Conservation (phyloP, 495 filamentous ascomycete genomes). For the Xanthoparmelia taractica region DNA sequence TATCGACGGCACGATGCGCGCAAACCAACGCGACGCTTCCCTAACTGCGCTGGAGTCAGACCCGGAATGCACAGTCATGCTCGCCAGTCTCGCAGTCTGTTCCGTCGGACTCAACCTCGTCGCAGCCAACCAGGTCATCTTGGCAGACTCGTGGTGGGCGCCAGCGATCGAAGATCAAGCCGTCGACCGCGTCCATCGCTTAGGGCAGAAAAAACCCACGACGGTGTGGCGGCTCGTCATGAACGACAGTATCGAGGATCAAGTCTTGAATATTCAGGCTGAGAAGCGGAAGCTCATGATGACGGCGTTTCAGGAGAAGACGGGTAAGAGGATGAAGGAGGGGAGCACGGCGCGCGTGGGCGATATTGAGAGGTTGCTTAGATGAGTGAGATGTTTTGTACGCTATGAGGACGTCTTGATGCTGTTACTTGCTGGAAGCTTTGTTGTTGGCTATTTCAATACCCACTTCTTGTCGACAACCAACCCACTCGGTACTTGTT, state of each 20-base stretch:
- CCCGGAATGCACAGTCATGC: slow-evolving; percentile 64
- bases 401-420: background rate
- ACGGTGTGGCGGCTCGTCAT: slow-evolving; percentile 78
- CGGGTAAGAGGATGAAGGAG: slow-evolving; percentile 32
- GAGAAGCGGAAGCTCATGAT: slow-evolving; percentile 73
- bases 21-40: slow-evolving; percentile 58
- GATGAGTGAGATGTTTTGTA: slow-evolving; percentile 12
- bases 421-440: too few relatives aligned
- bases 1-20: slow-evolving; percentile 77
- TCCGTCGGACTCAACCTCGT: slow-evolving; percentile 86
- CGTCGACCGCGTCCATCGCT: slow-evolving; percentile 79
- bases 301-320: slow-evolving; percentile 63
- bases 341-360: slow-evolving; percentile 46
- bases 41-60: slow-evolving; percentile 59
- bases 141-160: slow-evolving; percentile 87
- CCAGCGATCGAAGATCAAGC: slow-evolving; percentile 93
- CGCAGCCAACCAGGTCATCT: slow-evolving; percentile 77
- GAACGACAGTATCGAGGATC: slow-evolving; percentile 78
- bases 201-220: slow-evolving; percentile 72
- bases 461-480: background rate
- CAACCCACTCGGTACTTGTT: background rate
- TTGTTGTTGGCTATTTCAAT: background rate
- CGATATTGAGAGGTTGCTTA: slow-evolving; percentile 52
- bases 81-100: slow-evolving; percentile 75
- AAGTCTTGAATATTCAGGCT: slow-evolving; percentile 71